Conservation (phyloP, 2,329 filamentous ascomycete species). For the Dissoconium aciculare region DNA sequence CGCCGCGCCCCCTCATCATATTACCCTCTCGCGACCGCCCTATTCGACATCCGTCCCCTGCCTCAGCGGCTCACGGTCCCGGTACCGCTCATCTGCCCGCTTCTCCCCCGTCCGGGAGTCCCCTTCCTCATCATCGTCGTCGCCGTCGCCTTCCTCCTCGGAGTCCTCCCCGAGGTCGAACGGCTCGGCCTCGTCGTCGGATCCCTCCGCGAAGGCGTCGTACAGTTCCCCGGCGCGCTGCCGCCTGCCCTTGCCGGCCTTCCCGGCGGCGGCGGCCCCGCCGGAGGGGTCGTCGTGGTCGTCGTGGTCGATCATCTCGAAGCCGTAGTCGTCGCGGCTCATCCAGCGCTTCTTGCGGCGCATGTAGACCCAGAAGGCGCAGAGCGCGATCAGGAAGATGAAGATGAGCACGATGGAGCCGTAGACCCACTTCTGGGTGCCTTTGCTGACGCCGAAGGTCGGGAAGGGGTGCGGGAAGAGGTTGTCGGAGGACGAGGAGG, state of each 20-base stretch:
- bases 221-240: conserved; percentile 76
- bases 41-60: conserved; percentile 3
- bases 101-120: conserved; percentile 2
- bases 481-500: conserved; percentile 34
- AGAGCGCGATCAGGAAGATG: conserved; percentile 62
- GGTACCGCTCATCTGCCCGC: conserved; percentile 7
- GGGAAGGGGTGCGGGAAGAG: conserved; percentile 77
- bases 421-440: conserved; percentile 87
- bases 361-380: conserved; percentile 62
- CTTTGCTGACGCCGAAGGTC: conserved; percentile 74
- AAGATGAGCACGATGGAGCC: conserved; percentile 72
- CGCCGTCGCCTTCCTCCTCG: conserved; percentile 13
- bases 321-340: conserved; percentile 69
- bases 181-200: conserved; percentile 49
- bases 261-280: conserved; percentile 19
- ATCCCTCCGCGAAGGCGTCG: conserved; percentile 90
- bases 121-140: conserved; percentile 8
- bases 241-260: conserved; percentile 32
- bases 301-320: conserved; percentile 77
- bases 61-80: conserved; percentile 8
- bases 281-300: conserved; percentile 36
- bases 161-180: conserved; percentile 14
- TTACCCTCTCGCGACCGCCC: too few relatives aligned
- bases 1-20: too few relatives aligned
- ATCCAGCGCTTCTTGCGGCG: conserved; percentile 49